A percentile compares a stretch with the other conserved stretches of the same genome.
Evolutionary conservation across 768 basidiomycete genomes (phyloP).

Genomic region (Russula vinacea): DNA sequence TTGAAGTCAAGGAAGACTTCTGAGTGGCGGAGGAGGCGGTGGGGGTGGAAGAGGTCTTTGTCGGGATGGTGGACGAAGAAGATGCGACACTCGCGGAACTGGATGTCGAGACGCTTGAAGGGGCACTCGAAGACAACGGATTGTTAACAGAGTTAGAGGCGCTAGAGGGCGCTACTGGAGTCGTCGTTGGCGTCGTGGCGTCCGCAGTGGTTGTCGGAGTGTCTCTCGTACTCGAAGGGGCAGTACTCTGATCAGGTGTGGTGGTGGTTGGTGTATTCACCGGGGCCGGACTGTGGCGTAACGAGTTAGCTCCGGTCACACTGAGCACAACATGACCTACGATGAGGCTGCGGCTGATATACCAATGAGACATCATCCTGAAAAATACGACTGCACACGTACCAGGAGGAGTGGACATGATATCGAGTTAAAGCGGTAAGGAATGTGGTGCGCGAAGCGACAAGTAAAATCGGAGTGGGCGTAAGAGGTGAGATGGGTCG

Average conservation of each 20-base stretch:
- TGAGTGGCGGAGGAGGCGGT: neutral
- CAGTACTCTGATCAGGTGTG: neutral
- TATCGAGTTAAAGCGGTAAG: neutral
- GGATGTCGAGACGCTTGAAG: conserved; percentile 8
- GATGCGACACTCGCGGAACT: conserved; percentile 4
- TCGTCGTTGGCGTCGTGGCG: neutral
- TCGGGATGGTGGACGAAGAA: conserved; percentile 20
- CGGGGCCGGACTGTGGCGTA: neutral
- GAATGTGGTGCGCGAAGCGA: conserved; percentile 22
- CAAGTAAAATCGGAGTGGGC: neutral
- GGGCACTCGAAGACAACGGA: conserved; percentile 7
- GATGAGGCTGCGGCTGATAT: neutral
- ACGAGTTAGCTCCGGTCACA: neutral
- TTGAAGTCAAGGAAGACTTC: conserved; percentile 6
- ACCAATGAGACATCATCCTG: neutral
- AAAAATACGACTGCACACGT: conserved; percentile 1
- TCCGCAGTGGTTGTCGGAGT: conserved; percentile 2
- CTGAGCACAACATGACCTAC: conserved; percentile 10
- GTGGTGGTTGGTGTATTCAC: neutral
- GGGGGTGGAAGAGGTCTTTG: neutral
- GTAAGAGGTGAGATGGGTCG: neutral
- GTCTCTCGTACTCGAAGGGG: conserved; percentile 13
- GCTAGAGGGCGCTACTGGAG: neutral
- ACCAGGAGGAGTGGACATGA: conserved; percentile 15
- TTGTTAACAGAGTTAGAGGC: neutral